Percentiles rank a stretch among this genome's conserved stretches.
phyloP scores from a whole-genome alignment of 2,329 filamentous ascomycete species.

The Sclerotiophoma versabilis region DNA sequence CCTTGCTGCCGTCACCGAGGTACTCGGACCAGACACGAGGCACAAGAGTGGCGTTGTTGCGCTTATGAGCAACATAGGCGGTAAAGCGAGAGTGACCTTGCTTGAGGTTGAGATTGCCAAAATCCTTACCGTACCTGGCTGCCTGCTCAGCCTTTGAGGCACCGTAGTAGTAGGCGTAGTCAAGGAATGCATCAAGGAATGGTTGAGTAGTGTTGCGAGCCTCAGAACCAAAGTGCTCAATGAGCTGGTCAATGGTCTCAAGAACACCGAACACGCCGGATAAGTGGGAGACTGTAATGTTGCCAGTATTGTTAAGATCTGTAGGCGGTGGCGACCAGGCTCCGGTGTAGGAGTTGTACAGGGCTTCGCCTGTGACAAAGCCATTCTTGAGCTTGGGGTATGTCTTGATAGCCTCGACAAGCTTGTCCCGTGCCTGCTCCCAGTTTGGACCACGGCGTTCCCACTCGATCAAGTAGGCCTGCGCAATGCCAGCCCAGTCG shows the following conservation, averaged over 20 bases:
- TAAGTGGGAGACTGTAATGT: conserved; percentile 62
- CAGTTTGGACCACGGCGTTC: conserved; percentile 63
- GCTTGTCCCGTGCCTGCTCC: conserved; percentile 60
- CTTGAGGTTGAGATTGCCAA: conserved; percentile 55
- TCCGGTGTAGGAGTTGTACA: conserved; percentile 61
- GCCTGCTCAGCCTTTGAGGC: conserved; percentile 59
- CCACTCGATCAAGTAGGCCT: conserved; percentile 67
- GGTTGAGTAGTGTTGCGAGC: conserved; percentile 55
- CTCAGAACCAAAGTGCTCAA: conserved; percentile 53
- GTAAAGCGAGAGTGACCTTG: conserved; percentile 67
- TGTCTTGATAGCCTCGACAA: conserved; percentile 58
- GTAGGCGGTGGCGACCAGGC: conserved; percentile 60
- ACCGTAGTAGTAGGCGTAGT: conserved; percentile 67
- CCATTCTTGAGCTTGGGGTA: conserved; percentile 65
- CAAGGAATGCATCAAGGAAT: conserved; percentile 64
- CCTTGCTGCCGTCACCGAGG: conserved; percentile 49
- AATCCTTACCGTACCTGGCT: conserved; percentile 60
- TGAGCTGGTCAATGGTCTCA: conserved; percentile 64
- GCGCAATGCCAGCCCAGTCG: conserved; percentile 65
- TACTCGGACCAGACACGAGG: conserved; percentile 64
- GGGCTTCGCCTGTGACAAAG: conserved; percentile 64
- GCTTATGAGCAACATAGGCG: conserved; percentile 59
- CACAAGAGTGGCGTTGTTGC: conserved; percentile 57
- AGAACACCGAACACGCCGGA: conserved; percentile 65
- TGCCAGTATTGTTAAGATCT: conserved; percentile 61